Conservation (phyloP, 306 rosid genomes). For the Hylodesmum podocarpum region DNA sequence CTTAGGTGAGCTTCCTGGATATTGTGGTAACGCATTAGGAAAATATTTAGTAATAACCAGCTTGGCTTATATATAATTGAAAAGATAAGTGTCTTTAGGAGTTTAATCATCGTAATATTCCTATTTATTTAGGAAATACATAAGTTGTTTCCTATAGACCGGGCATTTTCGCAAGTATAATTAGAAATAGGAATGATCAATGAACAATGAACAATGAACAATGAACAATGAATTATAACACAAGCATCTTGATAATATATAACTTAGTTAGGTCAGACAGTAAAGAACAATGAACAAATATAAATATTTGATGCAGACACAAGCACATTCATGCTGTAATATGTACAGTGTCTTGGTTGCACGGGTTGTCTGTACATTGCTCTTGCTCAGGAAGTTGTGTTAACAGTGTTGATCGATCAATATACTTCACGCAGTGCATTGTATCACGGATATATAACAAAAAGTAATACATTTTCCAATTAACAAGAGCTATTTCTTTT, state of each 20-base stretch:
- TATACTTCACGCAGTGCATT: not conserved
- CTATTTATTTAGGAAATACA: not conserved
- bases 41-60: not conserved
- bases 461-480: too few relatives aligned
- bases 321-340: not conserved
- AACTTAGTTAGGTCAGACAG: not conserved
- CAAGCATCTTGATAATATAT: too few relatives aligned
- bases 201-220: too few relatives aligned
- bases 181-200: too few relatives aligned
- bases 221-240: too few relatives aligned
- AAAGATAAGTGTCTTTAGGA: not conserved
- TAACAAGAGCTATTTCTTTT: too few relatives aligned
- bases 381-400: not conserved
- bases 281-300: not conserved
- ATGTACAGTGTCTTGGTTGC: not conserved
- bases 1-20: constrained; percentile 34
- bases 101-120: not conserved
- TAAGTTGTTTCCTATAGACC: not conserved
- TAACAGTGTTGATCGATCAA: not conserved
- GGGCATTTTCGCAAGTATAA: not conserved
- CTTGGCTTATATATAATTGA: not conserved
- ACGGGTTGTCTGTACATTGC: not conserved
- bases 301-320: not conserved
- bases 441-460: too few relatives aligned
- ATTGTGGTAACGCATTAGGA: not conserved